Evolutionary conservation across 148 eudicot species (phyloP), one percentile per base, ranked within the genome.

Genomic region (Amaranthus hypochondriacus): DNA sequence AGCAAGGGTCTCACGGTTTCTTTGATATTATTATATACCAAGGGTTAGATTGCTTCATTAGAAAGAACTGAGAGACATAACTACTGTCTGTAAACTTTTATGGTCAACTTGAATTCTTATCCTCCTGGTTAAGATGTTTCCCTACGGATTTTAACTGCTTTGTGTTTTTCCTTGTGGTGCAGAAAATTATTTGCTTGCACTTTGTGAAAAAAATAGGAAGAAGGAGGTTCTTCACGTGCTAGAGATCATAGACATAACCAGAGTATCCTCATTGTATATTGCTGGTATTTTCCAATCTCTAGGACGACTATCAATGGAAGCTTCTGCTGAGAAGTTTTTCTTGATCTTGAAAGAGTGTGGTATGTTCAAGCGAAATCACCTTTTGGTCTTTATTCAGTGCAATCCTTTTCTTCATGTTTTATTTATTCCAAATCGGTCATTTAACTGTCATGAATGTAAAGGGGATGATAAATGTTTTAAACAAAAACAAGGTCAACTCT

Each of bases 111-210:
- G 65, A 56, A 56, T 15, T 47, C 48, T 18, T 54, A 63, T 7
- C 43, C 53, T 66, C 56, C 39, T 3, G 0, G 4, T n/a, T 42
- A 13, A 56, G 51, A 48, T 48, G 47, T 55, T 46, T 13, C 8
- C 11, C 56, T 54, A 9, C 48, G 2, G 18, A 11, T 65, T 79
- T 50, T 51, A 5, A 48, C 5, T 42, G 53, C 11, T 15, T 65
- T 56, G 70, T 58, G n/a, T n/a, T 7, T 69, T 63, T 42, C 28
- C 69, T 76, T 76, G 73, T 86, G 50, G 64, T 83, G 87, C 92
- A 92, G 97, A 89, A 82, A 80, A 83, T 76, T 92, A 87, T 75
- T 81, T 95, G 76, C 69, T 95, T 81, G 99, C 99, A 10, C 76
- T 95, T 70, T 89, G 89, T 72, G 94, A 87, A 83, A 81, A 91